These are phyloP conservation scores for Thalassiosira livingstoniorum DNA, from an alignment of 352 stramenopile genomes.

Conservation along the genomic window DNA sequence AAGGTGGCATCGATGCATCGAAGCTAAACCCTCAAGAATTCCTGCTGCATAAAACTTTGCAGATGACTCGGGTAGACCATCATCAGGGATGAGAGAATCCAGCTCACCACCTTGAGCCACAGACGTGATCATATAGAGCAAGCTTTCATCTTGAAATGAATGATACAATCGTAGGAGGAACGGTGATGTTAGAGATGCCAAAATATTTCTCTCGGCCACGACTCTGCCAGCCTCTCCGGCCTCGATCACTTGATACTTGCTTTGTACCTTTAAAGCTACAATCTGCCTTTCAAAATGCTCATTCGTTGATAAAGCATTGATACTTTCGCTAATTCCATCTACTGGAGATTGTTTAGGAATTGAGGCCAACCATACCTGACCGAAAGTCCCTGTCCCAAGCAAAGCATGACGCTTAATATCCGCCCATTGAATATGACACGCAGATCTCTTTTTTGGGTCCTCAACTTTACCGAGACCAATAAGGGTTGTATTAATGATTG, in stretches of 20 bases:
- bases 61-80: constrained; percentile 63
- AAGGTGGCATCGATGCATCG: constrained; percentile 60
- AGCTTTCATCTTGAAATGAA: constrained; percentile 91
- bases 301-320: constrained; percentile 72
- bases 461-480: constrained; percentile 49
- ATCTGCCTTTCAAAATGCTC: constrained; percentile 85
- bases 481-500: constrained; percentile 46
- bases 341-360: constrained; percentile 1
- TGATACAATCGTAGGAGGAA: constrained; percentile 92
- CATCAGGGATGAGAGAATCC: constrained; percentile 90
- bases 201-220: constrained; percentile 93
- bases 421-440: constrained; percentile 23
- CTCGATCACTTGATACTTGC: constrained; percentile 93
- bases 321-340: not conserved
- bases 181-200: constrained; percentile 90
- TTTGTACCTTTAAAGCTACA: constrained; percentile 95
- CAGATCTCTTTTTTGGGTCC: too few relatives aligned
- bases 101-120: constrained; percentile 93
- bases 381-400: constrained; percentile 96
- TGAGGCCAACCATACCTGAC: constrained; percentile 86
- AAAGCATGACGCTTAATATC: constrained; percentile 68
- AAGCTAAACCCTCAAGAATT: constrained; percentile 77
- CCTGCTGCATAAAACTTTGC: constrained; percentile 84
- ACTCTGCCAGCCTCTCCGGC: constrained; percentile 92
- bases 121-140: constrained; percentile 95